Evolutionary conservation across 2,329 filamentous ascomycete species (phyloP), one percentile per base, ranked within the genome.

Genomic region (Epichloe sp.): DNA sequence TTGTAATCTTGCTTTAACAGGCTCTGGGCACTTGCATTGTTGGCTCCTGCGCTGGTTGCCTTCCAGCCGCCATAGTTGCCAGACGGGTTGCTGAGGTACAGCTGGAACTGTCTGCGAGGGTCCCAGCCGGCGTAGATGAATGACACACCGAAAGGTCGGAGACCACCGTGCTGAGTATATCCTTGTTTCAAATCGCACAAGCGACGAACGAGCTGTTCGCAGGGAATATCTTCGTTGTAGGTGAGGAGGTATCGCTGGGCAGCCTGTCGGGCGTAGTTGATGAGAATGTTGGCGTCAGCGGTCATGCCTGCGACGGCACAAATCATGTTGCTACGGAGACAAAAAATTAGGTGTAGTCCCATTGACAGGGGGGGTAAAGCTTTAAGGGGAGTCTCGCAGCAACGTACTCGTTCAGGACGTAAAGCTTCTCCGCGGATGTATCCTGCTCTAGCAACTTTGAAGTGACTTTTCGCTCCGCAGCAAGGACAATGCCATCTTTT

Each of bases 81-180:
- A 56, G 88, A 95, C 14, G 93, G 93, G 71, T 98, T 98, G 77
- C 90, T 96, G 69, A 97, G 89, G 75, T 97, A 98, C 56, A 98
- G 82, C 76, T 98, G 93, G 78, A 98, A 98, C 68, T 97, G 85
- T 64, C 90, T 81, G 71, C 94, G 86, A 54, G 88, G 88, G 66
- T 98, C 93, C 80, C 90, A 98, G 54, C 93, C 93, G 47, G 94
- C 94, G 67, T 98, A 98, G 78, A 98, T 97, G 80, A 98, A 97
- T 46, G 90, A 96, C 46, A 98, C 93, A 70, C 93, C 93, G 62
- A 98, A 98, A 15, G 93, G 93, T 61, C 93, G 88, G 53, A 98
- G 86, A 75, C 93, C 93, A 78, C 93, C 93, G 66, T 97, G 93
- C 70, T 98, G 93, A 58, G 93, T 98, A 76, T 98, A 98, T 55